A percentile compares a stretch with the other conserved stretches of the same genome.
These are phyloP conservation scores for Sutorius australiensis DNA, from an alignment of 768 basidiomycete genomes.

Conservation along the genomic window DNA sequence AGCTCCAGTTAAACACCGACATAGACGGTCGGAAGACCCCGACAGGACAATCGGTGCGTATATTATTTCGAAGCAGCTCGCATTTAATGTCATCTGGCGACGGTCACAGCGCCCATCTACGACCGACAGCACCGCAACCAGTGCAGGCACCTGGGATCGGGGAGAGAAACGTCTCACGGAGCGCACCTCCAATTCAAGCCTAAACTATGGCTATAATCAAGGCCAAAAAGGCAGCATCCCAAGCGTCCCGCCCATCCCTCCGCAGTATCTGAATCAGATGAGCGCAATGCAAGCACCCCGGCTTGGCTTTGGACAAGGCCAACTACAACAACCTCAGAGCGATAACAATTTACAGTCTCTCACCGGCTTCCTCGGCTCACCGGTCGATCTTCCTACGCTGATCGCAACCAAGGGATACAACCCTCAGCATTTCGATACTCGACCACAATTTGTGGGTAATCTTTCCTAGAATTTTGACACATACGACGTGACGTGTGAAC, in stretches of 20 bases:
- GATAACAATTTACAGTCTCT: conserved; percentile 36
- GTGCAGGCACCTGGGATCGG: conserved; percentile 56
- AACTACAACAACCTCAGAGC: conserved; percentile 26
- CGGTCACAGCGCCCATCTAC: conserved; percentile 35
- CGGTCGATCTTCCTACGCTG: conserved; percentile 82
- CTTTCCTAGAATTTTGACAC: not conserved
- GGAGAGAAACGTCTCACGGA: conserved; percentile 55
- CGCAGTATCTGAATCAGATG: conserved; percentile 66
- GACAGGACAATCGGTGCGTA: conserved; percentile 47
- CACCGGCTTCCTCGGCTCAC: conserved; percentile 52
- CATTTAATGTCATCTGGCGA: conserved; percentile 34
- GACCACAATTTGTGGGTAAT: conserved; percentile 67
- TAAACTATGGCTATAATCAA: conserved; percentile 57
- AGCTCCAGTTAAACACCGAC: conserved; percentile 59
- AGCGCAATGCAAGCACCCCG: conserved; percentile 33
- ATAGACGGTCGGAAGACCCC: conserved; percentile 66
- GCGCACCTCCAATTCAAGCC: conserved; percentile 65
- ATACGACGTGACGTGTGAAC: conserved; percentile 6
- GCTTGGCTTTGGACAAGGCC: conserved; percentile 36
- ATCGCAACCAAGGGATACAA: conserved; percentile 90
- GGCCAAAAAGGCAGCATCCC: conserved; percentile 44
- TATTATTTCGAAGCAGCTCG: conserved; percentile 39
- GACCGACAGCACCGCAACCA: conserved; percentile 31
- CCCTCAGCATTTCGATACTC: conserved; percentile 76
- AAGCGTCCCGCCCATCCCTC: conserved; percentile 68